Evolutionary conservation across 805 yeast species (phyloP), one percentile per base, ranked within the genome.

Genomic region (Saccharomycopsis olivae): DNA sequence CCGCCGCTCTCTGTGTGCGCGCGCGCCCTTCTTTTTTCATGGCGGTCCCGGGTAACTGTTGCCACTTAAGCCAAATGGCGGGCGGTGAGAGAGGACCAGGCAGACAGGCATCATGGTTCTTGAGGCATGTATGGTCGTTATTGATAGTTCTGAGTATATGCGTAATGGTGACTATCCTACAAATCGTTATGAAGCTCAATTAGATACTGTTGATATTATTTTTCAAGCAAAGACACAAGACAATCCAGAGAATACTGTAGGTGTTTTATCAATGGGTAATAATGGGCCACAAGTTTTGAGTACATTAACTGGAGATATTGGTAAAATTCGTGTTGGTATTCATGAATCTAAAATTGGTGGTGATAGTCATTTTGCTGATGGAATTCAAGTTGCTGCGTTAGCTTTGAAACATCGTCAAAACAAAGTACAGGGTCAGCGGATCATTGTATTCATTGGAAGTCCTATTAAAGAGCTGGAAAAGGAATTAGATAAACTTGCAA

Each of bases 351-450:
- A 71, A 49, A 76, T 92, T 40, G 65, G 67, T 13, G 96, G 95
- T 2, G 59, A 66, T 29, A 57, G 68, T 8, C 83, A 86, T 54
- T 68, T 92, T 43, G 65, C 79, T 21, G 80, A 87, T 29, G 94
- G 94, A 9, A 75, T 92, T 51, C 95, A 88, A 62, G 94, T 92
- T 47, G 97, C 97, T 11, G 80, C 81, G 1, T 62, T 92, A 54
- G 96, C 96, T 15, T 75, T 89, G 55, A 92, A 88, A 57, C 96
- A 89, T 63, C 85, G 98, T 54, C 96, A 87, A 59, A 89, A 92
- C 63, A 87, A 83, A 60, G 79, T 80, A 4, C 97, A 87, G 58
- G 81, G 74, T 50, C 96, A 87, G 62, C 73, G 98, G 50, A 83
- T 92, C 45, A 72, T 92, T 43, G 84, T 75, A 29, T 92, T 92